phyloP scores from a whole-genome alignment of 345 rosid genomes.

The Arabidopsis arenosa region DNA sequence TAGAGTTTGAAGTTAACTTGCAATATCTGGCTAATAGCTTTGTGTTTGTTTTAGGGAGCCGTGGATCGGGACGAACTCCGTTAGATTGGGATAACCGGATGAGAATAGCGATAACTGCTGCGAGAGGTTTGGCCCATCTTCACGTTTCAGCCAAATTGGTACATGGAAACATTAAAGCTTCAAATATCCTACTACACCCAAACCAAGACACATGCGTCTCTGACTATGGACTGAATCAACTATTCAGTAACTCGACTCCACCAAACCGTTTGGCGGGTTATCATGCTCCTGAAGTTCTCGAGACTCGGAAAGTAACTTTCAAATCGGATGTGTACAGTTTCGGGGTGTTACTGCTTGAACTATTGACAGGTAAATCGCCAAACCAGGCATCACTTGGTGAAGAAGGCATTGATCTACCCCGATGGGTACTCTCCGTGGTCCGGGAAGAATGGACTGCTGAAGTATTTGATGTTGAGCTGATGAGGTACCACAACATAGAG shows the following conservation, averaged over 20 bases:
- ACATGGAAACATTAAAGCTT: conserved; percentile 94
- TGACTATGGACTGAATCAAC: conserved; percentile 85
- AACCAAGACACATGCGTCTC: conserved; percentile 73
- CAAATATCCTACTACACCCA: conserved; percentile 77
- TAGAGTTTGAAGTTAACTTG: background rate
- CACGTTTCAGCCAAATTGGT: conserved; percentile 69
- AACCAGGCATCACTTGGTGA: conserved; percentile 95
- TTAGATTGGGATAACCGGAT: conserved; percentile 92
- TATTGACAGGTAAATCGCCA: conserved; percentile 91
- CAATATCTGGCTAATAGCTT: background rate
- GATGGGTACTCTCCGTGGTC: conserved; percentile 98
- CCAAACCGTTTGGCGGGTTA: conserved; percentile 85
- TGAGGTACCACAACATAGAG: conserved; percentile 89
- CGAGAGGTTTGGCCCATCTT: conserved; percentile 78
- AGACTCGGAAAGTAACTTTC: conserved; percentile 75
- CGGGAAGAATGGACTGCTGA: conserved; percentile 99
- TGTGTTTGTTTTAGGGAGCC: conserved; percentile 62
- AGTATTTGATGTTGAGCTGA: conserved; percentile 90
- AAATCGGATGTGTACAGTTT: conserved; percentile 97
- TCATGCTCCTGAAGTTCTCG: conserved; percentile 88
- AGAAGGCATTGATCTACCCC: conserved; percentile 92
- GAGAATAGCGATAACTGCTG: conserved; percentile 74
- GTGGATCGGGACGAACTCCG: conserved; percentile 92
- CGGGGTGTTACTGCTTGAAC: conserved; percentile 83
- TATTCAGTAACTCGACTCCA: conserved; percentile 65